These are phyloP conservation scores for Lentinula raphanica DNA, from an alignment of 768 basidiomycete species.

Conservation along the genomic window DNA sequence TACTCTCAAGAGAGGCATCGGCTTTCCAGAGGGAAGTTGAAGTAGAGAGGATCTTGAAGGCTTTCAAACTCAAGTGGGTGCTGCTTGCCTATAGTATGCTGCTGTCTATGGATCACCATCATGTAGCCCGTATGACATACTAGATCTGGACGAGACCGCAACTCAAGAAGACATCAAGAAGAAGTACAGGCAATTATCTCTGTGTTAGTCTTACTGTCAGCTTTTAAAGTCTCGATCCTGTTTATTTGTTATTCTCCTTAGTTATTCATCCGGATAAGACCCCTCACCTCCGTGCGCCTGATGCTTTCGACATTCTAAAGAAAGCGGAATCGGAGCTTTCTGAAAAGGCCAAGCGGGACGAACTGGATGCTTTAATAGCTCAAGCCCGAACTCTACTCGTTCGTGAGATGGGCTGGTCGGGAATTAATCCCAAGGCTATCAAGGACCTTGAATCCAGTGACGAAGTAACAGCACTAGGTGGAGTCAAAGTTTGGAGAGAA, in stretches of 20 bases:
- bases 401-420: conserved; percentile 56
- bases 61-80: conserved; percentile 93
- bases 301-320: conserved; percentile 91
- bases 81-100: background rate
- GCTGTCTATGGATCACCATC: background rate
- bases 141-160: conserved; percentile 70
- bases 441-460: background rate
- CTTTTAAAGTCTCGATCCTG: background rate
- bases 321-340: conserved; percentile 87
- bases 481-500: background rate
- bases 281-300: conserved; percentile 78
- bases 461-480: background rate
- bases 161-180: conserved; percentile 85
- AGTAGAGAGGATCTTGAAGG: conserved; percentile 85
- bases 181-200: conserved; percentile 78
- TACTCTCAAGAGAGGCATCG: conserved; percentile 74
- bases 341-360: conserved; percentile 73
- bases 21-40: conserved; percentile 85
- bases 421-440: conserved; percentile 21
- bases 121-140: conserved; percentile 85
- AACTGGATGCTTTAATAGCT: conserved; percentile 73
- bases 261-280: conserved; percentile 99
- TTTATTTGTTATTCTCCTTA: conserved; percentile 22
- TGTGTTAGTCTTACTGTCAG: conserved; percentile 47
- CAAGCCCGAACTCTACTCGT: conserved; percentile 70